These are phyloP conservation scores for Rubia yunnanensis DNA, from an alignment of 257 asterid genomes.

Conservation along the genomic window DNA sequence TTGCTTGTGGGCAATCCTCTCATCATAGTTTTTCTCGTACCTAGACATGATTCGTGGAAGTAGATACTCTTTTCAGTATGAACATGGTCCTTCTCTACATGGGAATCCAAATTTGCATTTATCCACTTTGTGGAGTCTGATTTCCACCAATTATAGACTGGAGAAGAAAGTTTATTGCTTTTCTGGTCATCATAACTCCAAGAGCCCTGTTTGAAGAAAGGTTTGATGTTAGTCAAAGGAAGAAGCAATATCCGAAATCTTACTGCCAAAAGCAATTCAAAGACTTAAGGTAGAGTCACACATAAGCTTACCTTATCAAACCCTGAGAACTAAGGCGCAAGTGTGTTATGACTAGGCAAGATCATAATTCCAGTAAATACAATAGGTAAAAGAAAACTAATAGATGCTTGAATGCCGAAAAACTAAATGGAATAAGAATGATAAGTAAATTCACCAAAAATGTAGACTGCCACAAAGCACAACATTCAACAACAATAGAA, in stretches of 20 bases:
- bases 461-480: background rate
- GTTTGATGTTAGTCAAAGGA: background rate
- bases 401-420: background rate
- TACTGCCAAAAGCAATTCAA: background rate
- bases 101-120: constrained; percentile 9
- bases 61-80: constrained; percentile 1
- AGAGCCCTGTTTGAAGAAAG: constrained; percentile 21
- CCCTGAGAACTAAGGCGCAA: background rate
- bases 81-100: constrained; percentile 2
- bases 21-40: constrained; percentile 14
- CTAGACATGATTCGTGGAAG: constrained; percentile 14
- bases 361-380: background rate
- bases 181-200: constrained; percentile 12
- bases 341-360: background rate
- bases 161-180: constrained; percentile 4
- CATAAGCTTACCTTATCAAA: background rate
- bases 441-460: background rate
- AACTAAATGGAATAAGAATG: background rate
- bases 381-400: background rate
- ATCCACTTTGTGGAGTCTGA: constrained; percentile 13
- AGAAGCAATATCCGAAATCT: background rate
- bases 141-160: constrained; percentile 7
- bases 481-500: background rate
- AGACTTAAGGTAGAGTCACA: background rate
- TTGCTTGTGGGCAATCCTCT: constrained; percentile 12